These are phyloP conservation scores for Ophiostoma novo-ulmi DNA, from an alignment of 2,329 filamentous ascomycete species.

Conservation along the genomic window DNA sequence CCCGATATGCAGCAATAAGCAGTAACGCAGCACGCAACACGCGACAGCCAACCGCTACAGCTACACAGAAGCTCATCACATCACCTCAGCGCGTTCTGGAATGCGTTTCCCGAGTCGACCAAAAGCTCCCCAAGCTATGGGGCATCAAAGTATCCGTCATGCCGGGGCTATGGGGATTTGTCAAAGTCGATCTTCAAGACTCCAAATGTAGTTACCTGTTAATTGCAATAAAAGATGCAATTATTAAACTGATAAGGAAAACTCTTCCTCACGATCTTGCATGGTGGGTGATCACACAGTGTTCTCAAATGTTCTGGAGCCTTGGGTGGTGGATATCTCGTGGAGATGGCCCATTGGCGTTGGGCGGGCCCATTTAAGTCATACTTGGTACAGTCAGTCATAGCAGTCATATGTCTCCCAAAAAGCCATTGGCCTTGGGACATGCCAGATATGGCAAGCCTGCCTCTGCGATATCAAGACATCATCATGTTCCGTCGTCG, in stretches of 20 bases:
- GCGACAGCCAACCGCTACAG: not conserved
- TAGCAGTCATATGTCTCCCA: not conserved
- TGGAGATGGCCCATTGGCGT: conserved; percentile 9
- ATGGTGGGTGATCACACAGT: not conserved
- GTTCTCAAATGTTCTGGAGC: conserved; percentile 4
- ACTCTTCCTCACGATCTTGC: conserved; percentile 3
- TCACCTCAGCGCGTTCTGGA: conserved; percentile 1
- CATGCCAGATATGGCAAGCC: not conserved
- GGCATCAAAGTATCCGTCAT: not conserved
- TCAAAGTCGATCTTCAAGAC: not conserved
- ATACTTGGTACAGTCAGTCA: not conserved
- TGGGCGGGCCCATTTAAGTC: conserved; percentile 8
- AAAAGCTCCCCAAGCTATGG: conserved; percentile 1
- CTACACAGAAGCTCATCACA: not conserved
- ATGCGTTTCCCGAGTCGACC: conserved; percentile 7
- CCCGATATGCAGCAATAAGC: not conserved
- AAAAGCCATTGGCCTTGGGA: too few species aligned
- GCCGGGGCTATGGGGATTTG: not conserved
- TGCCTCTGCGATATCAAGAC: not conserved
- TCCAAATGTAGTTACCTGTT: not conserved
- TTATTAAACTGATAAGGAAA: not conserved
- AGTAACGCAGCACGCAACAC: not conserved
- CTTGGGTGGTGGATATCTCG: not conserved
- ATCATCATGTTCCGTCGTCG: not conserved
- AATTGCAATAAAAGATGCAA: not conserved